Evolutionary conservation across 2,329 filamentous ascomycete species (phyloP), one percentile per base, ranked within the genome.

Genomic region (Colletotrichum sp.): DNA sequence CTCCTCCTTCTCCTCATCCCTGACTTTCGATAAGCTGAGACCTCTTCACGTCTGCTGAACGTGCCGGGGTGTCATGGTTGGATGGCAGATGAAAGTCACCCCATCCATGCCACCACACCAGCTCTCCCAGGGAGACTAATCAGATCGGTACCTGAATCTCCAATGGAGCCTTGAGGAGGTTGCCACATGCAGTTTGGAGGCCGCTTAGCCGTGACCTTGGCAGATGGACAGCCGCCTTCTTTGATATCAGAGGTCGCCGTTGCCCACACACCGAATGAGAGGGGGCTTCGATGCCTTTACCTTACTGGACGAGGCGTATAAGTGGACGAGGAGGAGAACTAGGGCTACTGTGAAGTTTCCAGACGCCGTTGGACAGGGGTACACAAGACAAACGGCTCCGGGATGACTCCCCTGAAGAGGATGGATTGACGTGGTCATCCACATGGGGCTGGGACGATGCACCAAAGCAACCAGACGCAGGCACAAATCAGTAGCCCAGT

Each of bases 81-180:
- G 43, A 31, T 27, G 31, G 29, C n/a, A 71, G 21, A 31, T 31
- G 29, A 34, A 62, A 34, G 18, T 15, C 18, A 62, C 24, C 18
- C 38, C 58, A 47, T 33, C 43, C 43, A 43, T 51, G 36, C 21
- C 21, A 36, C 33, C 8, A 61, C 11, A 69, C 16, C 16, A n/a
- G n/a, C 9, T 18, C 54, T 9, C 54, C 13, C 31, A 29, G 9
- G 13, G 29, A 43, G 27, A 59, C 43, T 64, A 29, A 64, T 74
- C 21, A 62, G 70, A 69, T 74, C 64, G 64, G 72, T 74, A 73
- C 72, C 64, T 74, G 72, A 62, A 74, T 74, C 58, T 51, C 33
- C 51, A 34, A 65, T 66, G 54, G 69, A 33, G 31, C 54, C 66
- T 55, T 21, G 18, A 18, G 8, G 38, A 13, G 27, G 18, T 61